Evolutionary conservation across 257 asterid genomes (phyloP), one percentile per base, ranked within the genome.

Genomic region (Eustoma russellianum): DNA sequence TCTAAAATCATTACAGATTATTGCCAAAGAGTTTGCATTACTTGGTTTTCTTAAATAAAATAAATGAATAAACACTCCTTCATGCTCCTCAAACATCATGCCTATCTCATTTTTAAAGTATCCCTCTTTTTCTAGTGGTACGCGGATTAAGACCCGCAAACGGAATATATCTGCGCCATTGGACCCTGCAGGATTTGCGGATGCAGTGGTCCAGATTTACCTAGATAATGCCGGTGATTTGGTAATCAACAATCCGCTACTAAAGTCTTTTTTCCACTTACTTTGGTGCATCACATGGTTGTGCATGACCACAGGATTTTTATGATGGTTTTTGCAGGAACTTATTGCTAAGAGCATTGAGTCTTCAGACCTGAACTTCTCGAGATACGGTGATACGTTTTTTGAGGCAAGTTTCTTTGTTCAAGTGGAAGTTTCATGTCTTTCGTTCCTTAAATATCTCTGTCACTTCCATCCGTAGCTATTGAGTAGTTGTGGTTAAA

Each of bases 141-240:
- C 95, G 98, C 98, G 98, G 98, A 91, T 91, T 79, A 87, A 91
- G 98, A 87, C 98, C 98, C 98, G 97, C 98, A 91, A 91, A 79
- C 93, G 97, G 90, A 91, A 91, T 72, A 91, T 91, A 58, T 85
- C 98, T 16, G 98, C 94, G 46, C 97, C 98, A 0, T 82, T 91
- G 79, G 98, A 91, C 93, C 94, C 98, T 87, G 95, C 97, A 68
- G 85, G 94, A 63, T 91, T 91, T 80, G 85, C 98, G 64, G 98
- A 91, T 87, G 98, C 96, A 87, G 98, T 87, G 88, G 94, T 92
- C 90, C 95, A 92, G 97, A 83, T 92, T 58, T 92, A 87, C 78
- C 75, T 92, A 86, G 98, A 92, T 79, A 92, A 92, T 87, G 95
- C 97, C 82, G 98, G 98, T 88, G 98, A 92, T 85, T 74, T 92